These are phyloP conservation scores for Fraxinus pennsylvanica DNA, from an alignment of 257 asterid genomes.

Conservation along the genomic window DNA sequence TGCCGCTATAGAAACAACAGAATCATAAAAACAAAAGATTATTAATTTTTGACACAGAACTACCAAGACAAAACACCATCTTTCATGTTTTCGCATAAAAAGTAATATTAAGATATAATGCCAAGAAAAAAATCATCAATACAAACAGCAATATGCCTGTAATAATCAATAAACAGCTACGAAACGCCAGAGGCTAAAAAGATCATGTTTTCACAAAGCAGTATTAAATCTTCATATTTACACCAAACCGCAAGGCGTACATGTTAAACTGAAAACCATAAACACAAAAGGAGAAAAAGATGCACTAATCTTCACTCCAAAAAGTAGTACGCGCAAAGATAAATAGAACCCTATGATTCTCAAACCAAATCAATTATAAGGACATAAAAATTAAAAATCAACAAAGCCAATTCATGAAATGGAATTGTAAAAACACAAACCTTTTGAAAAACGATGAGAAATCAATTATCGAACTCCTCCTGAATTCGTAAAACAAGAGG, in stretches of 20 bases:
- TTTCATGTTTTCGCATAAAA: background rate
- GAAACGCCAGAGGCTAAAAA: background rate
- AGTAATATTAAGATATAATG: background rate
- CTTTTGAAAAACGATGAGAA: conserved; percentile 15
- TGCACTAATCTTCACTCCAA: background rate
- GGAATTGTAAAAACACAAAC: conserved; percentile 19
- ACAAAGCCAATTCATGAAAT: background rate
- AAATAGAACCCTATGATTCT: conserved; percentile 35
- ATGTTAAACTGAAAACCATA: background rate
- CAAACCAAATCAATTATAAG: background rate
- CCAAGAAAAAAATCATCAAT: background rate
- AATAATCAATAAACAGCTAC: background rate
- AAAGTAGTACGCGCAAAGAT: conserved; percentile 3
- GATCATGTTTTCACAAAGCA: background rate
- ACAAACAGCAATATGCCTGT: conserved; percentile 1
- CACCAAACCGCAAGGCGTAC: background rate
- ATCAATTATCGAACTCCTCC: conserved; percentile 1
- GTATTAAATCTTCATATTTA: background rate
- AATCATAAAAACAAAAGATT: background rate
- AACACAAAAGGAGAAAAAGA: background rate
- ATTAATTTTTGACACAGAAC: background rate
- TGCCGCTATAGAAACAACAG: background rate
- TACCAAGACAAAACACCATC: background rate
- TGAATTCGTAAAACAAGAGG: conserved; percentile 21
- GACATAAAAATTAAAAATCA: conserved; percentile 12